phyloP scores from a whole-genome alignment of 2,329 filamentous ascomycete species.

The Colletotrichum shisoi region DNA sequence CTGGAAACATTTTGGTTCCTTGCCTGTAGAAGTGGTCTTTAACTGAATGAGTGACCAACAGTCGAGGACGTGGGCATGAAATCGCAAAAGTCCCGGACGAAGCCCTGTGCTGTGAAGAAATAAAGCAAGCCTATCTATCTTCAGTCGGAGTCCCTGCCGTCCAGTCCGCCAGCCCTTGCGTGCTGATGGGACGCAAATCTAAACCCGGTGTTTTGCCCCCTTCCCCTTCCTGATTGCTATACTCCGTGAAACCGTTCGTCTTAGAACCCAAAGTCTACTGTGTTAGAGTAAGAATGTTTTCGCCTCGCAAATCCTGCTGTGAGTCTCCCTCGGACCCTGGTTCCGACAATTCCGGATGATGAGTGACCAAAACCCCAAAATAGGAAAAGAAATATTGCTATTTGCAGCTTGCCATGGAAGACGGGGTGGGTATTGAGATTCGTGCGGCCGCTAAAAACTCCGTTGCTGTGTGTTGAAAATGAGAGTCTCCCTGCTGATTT shows the following conservation, averaged over 20 bases:
- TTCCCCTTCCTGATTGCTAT: slow-evolving; percentile 28
- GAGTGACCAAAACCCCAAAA: not conserved
- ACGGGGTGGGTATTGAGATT: slow-evolving; percentile 26
- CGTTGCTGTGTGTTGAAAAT: slow-evolving; percentile 15
- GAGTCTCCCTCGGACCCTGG: not conserved
- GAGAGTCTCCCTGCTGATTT: slow-evolving; percentile 15
- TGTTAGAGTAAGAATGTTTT: slow-evolving; percentile 26
- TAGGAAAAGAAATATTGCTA: not conserved
- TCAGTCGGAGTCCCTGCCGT: slow-evolving; percentile 34
- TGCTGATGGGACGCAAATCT: slow-evolving; percentile 32
- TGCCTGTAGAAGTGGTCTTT: too few species aligned
- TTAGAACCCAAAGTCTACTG: slow-evolving; percentile 31
- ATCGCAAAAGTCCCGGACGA: not conserved
- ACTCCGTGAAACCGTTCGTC: slow-evolving; percentile 31
- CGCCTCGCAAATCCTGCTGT: not conserved
- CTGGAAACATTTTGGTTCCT: too few species aligned
- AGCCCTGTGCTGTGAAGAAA: not conserved
- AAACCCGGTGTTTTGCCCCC: slow-evolving; percentile 27
- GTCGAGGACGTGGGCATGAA: not conserved
- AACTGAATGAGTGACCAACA: not conserved
- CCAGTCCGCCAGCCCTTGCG: slow-evolving; percentile 32
- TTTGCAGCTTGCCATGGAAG: slow-evolving; percentile 2
- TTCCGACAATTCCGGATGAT: slow-evolving; percentile 8
- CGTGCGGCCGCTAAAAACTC: slow-evolving; percentile 25
- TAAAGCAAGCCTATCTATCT: slow-evolving; percentile 30